phyloP scores from a whole-genome alignment of 2,329 filamentous ascomycete genomes.

The Aspergillus niger region DNA sequence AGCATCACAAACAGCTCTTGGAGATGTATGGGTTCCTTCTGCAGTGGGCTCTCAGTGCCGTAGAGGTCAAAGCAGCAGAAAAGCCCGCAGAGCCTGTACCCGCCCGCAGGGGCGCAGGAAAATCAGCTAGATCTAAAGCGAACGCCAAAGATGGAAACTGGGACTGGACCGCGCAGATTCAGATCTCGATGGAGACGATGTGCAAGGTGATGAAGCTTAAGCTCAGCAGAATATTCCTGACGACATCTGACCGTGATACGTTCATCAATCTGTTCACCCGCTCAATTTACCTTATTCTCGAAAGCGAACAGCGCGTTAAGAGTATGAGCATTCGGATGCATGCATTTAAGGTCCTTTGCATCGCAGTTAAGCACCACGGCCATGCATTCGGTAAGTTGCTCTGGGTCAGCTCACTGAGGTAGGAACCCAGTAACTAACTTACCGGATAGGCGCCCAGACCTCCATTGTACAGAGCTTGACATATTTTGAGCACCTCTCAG shows the following conservation, averaged over 20 bases:
- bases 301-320: constrained; percentile 92
- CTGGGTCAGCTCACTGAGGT: not conserved
- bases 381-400: constrained; percentile 77
- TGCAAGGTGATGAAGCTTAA: constrained; percentile 94
- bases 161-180: constrained; percentile 87
- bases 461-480: constrained; percentile 97
- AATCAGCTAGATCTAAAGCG: constrained; percentile 70
- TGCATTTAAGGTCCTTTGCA: constrained; percentile 93
- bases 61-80: constrained; percentile 90
- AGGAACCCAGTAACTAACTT: constrained; percentile 21
- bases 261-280: constrained; percentile 90
- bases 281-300: constrained; percentile 88
- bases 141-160: constrained; percentile 73
- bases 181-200: constrained; percentile 88
- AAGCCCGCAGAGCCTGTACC: constrained; percentile 74
- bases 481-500: constrained; percentile 97
- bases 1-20: constrained; percentile 85
- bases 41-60: constrained; percentile 93
- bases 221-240: constrained; percentile 88
- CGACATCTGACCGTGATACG: constrained; percentile 92
- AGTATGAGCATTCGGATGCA: constrained; percentile 90
- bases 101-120: constrained; percentile 73
- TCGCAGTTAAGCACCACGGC: constrained; percentile 95
- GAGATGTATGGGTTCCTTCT: constrained; percentile 93
- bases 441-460: constrained; percentile 77